Evolutionary conservation across 2,329 filamentous ascomycete species (phyloP), one percentile per base, ranked within the genome.

Genomic region (Thelonectria rubi): DNA sequence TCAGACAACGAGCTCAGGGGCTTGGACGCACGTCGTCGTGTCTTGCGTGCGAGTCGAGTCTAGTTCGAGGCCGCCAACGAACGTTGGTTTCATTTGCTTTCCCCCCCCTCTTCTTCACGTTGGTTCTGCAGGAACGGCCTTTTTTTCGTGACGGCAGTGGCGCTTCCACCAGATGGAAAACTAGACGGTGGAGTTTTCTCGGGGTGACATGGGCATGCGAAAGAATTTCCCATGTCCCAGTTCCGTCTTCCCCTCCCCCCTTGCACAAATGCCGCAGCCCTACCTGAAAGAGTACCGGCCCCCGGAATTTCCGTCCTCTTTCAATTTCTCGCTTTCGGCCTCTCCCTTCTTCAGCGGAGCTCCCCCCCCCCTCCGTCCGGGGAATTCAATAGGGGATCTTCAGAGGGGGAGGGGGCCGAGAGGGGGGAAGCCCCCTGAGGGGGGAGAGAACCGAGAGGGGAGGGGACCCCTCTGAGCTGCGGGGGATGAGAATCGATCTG

Each of bases 191-290:
- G 32, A 34, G 32, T 34, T 34, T 11, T 34, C 11, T 34, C 9
- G 10, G 39, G 39, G 17, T 17, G 17, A 42, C 17, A 11, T 37
- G 18, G 9, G 34, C 24, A 30, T 42, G 53, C 24, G 24, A 24
- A 55, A 55, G 47, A 55, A 56, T 49, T 49, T 49, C 43, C 54
- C 34, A 56, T 56, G 24, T 17, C 21, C 30, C 3, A 11, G 40
- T 20, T 21, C 30, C 32, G 32, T 34, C 32, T 12, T 8, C 10
- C 11, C 5, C 11, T 3, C 32, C 5, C 32, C 32, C 32, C 32
- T 34, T 34, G 20, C n/a, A 17, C 51, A 49, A 56, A 56, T 56
- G 46, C 54, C 54, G 54, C 54, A 56, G 54, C 54, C 54, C 45
- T 56, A 49, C 54, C 45, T 56, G 32, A 48, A 32, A 26, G 43